Percentiles rank a stretch among this genome's conserved stretches.
These are phyloP conservation scores for Kuraishia ogatae DNA, from an alignment of 805 yeast genomes.

Conservation along the genomic window DNA sequence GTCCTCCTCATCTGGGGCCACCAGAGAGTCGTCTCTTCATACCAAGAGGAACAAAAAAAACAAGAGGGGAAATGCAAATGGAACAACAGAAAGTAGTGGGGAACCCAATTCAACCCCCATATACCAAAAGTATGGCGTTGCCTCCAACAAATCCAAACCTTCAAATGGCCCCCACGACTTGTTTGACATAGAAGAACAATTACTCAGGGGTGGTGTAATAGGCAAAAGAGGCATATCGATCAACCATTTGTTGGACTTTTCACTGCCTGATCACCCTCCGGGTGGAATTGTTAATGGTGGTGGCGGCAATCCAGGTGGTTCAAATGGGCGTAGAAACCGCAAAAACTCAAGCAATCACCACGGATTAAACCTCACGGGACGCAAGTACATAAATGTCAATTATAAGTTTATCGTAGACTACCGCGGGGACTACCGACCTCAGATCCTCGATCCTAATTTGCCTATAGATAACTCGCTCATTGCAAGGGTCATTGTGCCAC, in stretches of 20 bases:
- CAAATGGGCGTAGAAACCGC: constrained; percentile 1
- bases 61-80: background rate
- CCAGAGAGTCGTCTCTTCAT: background rate
- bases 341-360: constrained; percentile 2
- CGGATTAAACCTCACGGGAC: constrained; percentile 38
- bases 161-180: background rate
- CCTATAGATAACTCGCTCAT: constrained; percentile 55
- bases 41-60: background rate
- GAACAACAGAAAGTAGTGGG: too few relatives aligned
- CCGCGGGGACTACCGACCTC: constrained; percentile 44
- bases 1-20: background rate
- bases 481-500: constrained; percentile 65
- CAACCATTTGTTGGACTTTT: constrained; percentile 59
- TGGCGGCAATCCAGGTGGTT: background rate
- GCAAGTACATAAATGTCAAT: constrained; percentile 71
- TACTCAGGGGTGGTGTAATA: background rate
- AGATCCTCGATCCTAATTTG: constrained; percentile 66
- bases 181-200: background rate
- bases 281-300: constrained; percentile 11
- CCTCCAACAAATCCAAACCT: background rate
- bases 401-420: constrained; percentile 77
- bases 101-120: too few relatives aligned
- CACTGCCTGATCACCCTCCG: constrained; percentile 27
- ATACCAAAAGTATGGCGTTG: background rate
- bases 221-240: constrained; percentile 20